Evolutionary conservation across 2,329 filamentous ascomycete genomes (phyloP), one percentile per base, ranked within the genome.

Genomic region (Ophiosphaerella narmari): DNA sequence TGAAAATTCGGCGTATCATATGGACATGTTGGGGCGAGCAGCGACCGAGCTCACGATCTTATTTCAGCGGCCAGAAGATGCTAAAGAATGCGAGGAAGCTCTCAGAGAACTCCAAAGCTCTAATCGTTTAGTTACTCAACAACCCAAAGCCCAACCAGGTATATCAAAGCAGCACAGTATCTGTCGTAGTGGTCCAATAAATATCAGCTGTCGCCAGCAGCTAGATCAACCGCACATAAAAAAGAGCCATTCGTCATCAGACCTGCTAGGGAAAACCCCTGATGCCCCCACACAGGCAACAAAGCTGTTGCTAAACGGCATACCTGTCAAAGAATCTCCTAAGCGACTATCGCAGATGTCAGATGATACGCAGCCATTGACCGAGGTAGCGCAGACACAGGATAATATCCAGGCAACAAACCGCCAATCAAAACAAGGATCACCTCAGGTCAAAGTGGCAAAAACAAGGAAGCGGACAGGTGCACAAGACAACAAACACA

Each of bases 11-110:
- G 62, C 58, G 13, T 72, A 68, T 46, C 45, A 42, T 24, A 43
- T 70, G 16, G 55, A 73, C 39, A 50, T 62, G 16, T 37, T 48
- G 5, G 46, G 55, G 33, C 58, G 48, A 32, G 36, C 36, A 5
- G 65, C 54, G 7, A 54, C 43, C 4, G 49, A 62, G 2, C 36
- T 72, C 12, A 62, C 53, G 5, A 50, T 72, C 13, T 36, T 64
- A 7, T 66, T 71, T 39, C 18, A 36, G 5, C 34, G 48, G 7
- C 37, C 48, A 2, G 31, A 35, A 1, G 62, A 69, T 38, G 63
- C 68, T 24, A 14, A 44, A 5, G 60, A 68, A 21, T 65, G 66
- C 39, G 23, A 54, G 33, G 44, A 31, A 12, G 50, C 40, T 37
- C 54, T 68, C 38, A 47, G 49, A 16, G 54, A 63, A 16, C 36